Base-by-base conservation (phyloP, 306 rosid genomes). In the Cicer bijugum region DNA sequence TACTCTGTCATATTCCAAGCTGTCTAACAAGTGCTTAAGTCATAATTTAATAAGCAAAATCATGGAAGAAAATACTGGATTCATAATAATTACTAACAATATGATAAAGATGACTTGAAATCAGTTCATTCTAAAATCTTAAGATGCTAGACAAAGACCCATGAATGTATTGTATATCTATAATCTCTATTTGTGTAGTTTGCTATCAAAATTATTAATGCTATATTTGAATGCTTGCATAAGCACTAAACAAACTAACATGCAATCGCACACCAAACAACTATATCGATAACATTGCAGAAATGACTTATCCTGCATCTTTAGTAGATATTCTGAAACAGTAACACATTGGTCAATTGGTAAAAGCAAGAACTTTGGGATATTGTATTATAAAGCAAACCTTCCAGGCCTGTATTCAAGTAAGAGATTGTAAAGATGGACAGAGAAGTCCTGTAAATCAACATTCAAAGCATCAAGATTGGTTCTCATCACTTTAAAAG, bases 361-460 rank as follows among this genome's bases (percentile, higher is more conserved):
- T 20, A 46, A 72, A 66, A 66, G 19, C 56, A 39, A 56, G 58
- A 14, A 43, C 35, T 67, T 46, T 3, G 40, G 74, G 33, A 55
- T 55, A 66, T 55, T 16, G 40, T 40, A 52, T 56, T 62, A 65
- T 16, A 57, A 70, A 17, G 48, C 90, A 46, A 81, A 94, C 99
- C 99, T 95, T 80, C 96, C 97, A 68, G 99, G 99, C 82, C 86
- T 88, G 84, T 95, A 91, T 79, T 91, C 99, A 46, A 90, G 87
- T 70, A 95, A 43, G 72, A 91, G 85, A 88, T 89, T 91, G 92
- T 95, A 95, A 64, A 95, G 90, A 85, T 95, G 90, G 78, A 95
- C 84, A 20, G 84, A 88, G 74, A 90, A 95, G 85, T 91, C 97
- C 51, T 91, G 97, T 47, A 91, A 82, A 86, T 95, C 99, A 85